Conservation (phyloP, 1,139 yeast species). For the Arxiozyma telluris region DNA sequence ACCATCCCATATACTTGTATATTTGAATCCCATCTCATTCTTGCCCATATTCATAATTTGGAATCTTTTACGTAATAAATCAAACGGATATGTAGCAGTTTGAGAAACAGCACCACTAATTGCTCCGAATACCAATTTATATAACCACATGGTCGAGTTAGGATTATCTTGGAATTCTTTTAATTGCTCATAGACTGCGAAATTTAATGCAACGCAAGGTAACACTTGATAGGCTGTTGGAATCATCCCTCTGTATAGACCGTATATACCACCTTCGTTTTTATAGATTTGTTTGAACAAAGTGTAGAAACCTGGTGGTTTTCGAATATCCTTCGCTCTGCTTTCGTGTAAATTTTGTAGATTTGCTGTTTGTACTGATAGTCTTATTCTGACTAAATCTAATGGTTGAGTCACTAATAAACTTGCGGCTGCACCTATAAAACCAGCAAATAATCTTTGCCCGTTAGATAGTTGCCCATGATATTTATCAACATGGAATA, state of each 20-base stretch:
- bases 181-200: slow-evolving; percentile 76
- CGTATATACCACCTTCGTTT: slow-evolving; percentile 73
- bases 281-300: slow-evolving; percentile 51
- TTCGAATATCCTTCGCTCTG: slow-evolving; percentile 29
- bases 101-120: slow-evolving; percentile 80
- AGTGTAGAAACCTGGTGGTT: slow-evolving; percentile 62
- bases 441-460: slow-evolving; percentile 69
- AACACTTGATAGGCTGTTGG: slow-evolving; percentile 90
- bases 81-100: slow-evolving; percentile 81
- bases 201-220: slow-evolving; percentile 90
- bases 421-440: slow-evolving; percentile 70
- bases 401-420: slow-evolving; percentile 85
- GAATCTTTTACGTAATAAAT: slow-evolving; percentile 75
- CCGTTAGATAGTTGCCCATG: slow-evolving; percentile 26
- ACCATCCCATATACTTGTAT: slow-evolving; percentile 65
- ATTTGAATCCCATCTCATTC: slow-evolving; percentile 69
- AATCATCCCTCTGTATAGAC: slow-evolving; percentile 73
- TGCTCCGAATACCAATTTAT: slow-evolving; percentile 68
- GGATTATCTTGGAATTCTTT: slow-evolving; percentile 40
- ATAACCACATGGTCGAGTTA: slow-evolving; percentile 33
- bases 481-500: slow-evolving; percentile 31
- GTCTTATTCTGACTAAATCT: slow-evolving; percentile 81
- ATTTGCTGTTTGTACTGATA: slow-evolving; percentile 83
- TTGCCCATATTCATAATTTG: slow-evolving; percentile 76
- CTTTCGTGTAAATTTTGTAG: slow-evolving; percentile 44